Evolutionary conservation across 2,329 filamentous ascomycete species (phyloP).

Genomic region (Fusarium phyllophilum): DNA sequence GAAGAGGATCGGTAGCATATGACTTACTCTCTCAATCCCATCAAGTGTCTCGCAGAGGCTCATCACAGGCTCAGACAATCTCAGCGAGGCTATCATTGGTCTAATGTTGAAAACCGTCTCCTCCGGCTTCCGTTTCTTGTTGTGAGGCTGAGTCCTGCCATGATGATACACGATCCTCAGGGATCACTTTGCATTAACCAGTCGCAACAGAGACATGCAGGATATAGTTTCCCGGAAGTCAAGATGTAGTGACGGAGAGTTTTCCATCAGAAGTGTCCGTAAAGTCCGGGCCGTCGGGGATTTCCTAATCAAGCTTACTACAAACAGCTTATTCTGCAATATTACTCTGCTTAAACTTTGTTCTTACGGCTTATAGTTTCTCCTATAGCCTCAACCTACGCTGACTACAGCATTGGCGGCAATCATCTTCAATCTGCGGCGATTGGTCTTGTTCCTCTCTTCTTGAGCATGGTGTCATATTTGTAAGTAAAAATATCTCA

Average conservation of each 20-base stretch:
- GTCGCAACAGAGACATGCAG: rapidly evolving
- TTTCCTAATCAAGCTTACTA: background rate
- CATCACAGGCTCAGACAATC: rapidly evolving
- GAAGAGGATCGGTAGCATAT: no score
- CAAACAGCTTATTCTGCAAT: background rate
- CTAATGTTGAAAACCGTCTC: rapidly evolving
- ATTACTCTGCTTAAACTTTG: background rate
- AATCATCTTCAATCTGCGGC: rapidly evolving
- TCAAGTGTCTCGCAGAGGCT: no score
- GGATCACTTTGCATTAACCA: background rate
- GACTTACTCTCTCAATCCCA: no score
- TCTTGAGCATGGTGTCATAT: background rate
- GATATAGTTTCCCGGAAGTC: background rate
- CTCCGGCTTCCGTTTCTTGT: background rate
- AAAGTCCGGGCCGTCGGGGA: background rate
- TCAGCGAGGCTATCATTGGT: background rate
- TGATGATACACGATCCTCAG: background rate
- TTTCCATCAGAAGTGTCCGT: background rate
- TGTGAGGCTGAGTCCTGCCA: background rate
- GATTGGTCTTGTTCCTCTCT: no score
- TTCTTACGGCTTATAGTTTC: background rate
- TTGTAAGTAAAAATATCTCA: rapidly evolving
- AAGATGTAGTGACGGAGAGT: background rate
- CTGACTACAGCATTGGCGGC: background rate
- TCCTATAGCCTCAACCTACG: rapidly evolving